Evolutionary conservation across 352 stramenopile species (phyloP).

Genomic region (Pythium insidiosum): DNA sequence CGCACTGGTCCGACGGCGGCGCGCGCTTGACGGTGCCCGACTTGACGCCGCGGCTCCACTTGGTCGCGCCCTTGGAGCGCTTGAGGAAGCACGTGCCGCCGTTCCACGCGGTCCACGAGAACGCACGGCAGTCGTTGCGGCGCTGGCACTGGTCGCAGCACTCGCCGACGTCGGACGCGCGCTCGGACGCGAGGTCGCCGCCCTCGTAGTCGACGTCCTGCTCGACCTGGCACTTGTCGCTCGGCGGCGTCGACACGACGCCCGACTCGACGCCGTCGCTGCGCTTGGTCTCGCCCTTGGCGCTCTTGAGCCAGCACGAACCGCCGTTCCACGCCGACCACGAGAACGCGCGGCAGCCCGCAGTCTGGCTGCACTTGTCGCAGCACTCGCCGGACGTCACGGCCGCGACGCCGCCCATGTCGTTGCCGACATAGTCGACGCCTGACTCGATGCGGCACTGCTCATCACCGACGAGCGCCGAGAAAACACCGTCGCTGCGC

Average conservation of each 20-base stretch:
- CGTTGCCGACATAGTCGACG: too few relatives aligned
- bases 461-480: slow-evolving; percentile 3
- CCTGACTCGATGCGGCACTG: slow-evolving; percentile 3
- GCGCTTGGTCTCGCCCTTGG: slow-evolving; percentile 10
- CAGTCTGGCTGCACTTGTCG: neutral
- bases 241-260: slow-evolving; percentile 12
- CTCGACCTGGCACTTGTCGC: slow-evolving; percentile 15
- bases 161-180: neutral
- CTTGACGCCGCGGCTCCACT: neutral
- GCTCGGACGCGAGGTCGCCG: too few relatives aligned
- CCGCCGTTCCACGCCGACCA: slow-evolving; percentile 11
- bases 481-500: neutral
- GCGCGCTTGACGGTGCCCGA: neutral
- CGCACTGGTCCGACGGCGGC: neutral
- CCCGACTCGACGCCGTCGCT: neutral
- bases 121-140: slow-evolving; percentile 22
- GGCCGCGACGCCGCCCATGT: slow-evolving; percentile 3
- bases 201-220: too few relatives aligned
- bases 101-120: slow-evolving; percentile 39
- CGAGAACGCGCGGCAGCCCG: slow-evolving; percentile 12
- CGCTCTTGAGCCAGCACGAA: slow-evolving; percentile 16
- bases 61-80: neutral
- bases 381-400: slow-evolving; percentile 4
- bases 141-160: slow-evolving; percentile 13
- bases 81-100: slow-evolving; percentile 30